These are phyloP conservation scores for Oryza punctata DNA, from an alignment of 176 grass and related monocot genomes.

Conservation along the genomic window DNA sequence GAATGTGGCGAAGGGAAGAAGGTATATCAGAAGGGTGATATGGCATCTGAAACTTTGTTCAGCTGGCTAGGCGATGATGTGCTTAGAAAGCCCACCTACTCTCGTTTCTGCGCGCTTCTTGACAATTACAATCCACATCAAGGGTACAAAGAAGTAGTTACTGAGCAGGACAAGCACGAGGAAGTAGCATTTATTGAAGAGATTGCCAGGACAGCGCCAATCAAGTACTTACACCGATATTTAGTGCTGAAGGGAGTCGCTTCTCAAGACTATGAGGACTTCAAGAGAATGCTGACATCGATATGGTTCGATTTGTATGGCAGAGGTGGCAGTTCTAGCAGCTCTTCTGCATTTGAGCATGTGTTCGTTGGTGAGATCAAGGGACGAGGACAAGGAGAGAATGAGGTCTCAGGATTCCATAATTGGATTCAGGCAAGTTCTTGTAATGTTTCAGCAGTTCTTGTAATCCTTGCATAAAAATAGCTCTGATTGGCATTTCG, in stretches of 20 bases:
- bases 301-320: conserved; percentile 94
- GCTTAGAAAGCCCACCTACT: conserved; percentile 66
- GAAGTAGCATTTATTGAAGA: conserved; percentile 93
- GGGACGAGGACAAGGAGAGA: conserved; percentile 50
- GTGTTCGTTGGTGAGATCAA: conserved; percentile 98
- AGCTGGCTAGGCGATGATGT: conserved; percentile 62
- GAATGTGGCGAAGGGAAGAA: conserved; percentile 87
- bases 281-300: conserved; percentile 73
- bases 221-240: conserved; percentile 86
- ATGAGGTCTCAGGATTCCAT: conserved; percentile 91
- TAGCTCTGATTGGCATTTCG: conserved; percentile 19
- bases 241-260: conserved; percentile 63
- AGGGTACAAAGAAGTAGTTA: conserved; percentile 81
- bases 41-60: conserved; percentile 74
- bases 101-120: conserved; percentile 85
- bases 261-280: conserved; percentile 62
- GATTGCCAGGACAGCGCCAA: conserved; percentile 77
- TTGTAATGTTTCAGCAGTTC: conserved; percentile 3
- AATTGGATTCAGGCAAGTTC: conserved; percentile 96
- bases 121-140: conserved; percentile 95
- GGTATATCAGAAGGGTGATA: conserved; percentile 86
- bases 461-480: conserved; percentile 3
- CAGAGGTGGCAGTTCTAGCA: conserved; percentile 61
- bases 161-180: conserved; percentile 86
- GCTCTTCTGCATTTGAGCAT: conserved; percentile 97